phyloP scores from a whole-genome alignment of 257 asterid species.

The Schizonepeta tenuifolia region DNA sequence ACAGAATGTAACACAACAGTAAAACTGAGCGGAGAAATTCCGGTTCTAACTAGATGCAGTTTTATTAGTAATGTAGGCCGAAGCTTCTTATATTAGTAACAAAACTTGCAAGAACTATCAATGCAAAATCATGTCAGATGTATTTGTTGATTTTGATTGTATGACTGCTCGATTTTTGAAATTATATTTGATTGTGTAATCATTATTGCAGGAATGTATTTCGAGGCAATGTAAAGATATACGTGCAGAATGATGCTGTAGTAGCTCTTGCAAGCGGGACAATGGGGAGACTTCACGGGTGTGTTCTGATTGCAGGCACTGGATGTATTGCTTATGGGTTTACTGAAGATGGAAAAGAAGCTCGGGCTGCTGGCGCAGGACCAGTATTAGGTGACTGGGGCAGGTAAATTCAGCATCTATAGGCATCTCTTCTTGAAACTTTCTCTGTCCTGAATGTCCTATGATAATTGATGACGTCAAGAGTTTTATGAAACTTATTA shows the following conservation, averaged over 20 bases:
- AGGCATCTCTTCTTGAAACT: constrained; percentile 7
- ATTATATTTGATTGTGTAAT: constrained; percentile 34
- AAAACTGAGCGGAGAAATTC: constrained; percentile 1
- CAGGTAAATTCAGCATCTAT: constrained; percentile 58
- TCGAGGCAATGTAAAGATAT: constrained; percentile 65
- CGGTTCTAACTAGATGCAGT: constrained; percentile 3
- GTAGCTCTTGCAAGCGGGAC: constrained; percentile 99
- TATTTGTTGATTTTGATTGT: constrained; percentile 21
- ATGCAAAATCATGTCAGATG: neutral
- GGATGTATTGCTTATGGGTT: constrained; percentile 95
- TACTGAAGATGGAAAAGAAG: constrained; percentile 90
- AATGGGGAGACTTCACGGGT: constrained; percentile 90
- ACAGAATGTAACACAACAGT: constrained; percentile 1
- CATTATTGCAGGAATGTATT: constrained; percentile 62
- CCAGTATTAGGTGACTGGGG: constrained; percentile 99
- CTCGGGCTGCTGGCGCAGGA: constrained; percentile 99
- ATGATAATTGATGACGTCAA: neutral
- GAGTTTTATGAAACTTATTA: neutral
- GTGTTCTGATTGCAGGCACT: constrained; percentile 94
- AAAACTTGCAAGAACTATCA: constrained; percentile 8
- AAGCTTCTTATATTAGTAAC: constrained; percentile 3
- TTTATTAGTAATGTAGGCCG: constrained; percentile 1
- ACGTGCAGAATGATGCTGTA: constrained; percentile 89
- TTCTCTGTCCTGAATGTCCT: constrained; percentile 9
- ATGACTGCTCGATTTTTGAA: constrained; percentile 9